Percentiles rank a stretch among this genome's conserved stretches.
These are phyloP conservation scores for Penicillium sp. DNA, from an alignment of 2,329 filamentous ascomycete genomes.

Conservation along the genomic window DNA sequence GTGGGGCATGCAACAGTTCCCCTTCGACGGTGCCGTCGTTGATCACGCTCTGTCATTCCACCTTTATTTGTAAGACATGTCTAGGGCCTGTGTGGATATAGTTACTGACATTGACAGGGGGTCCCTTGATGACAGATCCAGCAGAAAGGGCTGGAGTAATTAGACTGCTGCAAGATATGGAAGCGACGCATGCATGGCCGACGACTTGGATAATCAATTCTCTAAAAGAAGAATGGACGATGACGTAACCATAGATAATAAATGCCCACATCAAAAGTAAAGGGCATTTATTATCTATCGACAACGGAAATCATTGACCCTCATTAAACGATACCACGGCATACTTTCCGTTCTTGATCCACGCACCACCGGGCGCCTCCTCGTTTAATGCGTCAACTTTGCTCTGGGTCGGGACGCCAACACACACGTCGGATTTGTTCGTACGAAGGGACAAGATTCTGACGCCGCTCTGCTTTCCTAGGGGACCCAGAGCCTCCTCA, in stretches of 20 bases:
- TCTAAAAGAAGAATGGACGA: slow-evolving; percentile 14
- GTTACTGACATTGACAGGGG: slow-evolving; percentile 10
- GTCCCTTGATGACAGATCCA: slow-evolving; percentile 11
- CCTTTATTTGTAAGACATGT: slow-evolving; percentile 11
- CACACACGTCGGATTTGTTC: slow-evolving; percentile 14
- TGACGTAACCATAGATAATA: slow-evolving; percentile 4
- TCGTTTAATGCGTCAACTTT: slow-evolving; percentile 16
- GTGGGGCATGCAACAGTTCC: slow-evolving; percentile 16
- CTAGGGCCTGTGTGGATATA: neutral
- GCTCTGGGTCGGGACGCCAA: slow-evolving; percentile 17
- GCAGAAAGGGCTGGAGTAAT: slow-evolving; percentile 12
- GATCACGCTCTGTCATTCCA: slow-evolving; percentile 17
- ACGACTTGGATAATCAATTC: slow-evolving; percentile 13
- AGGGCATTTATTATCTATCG: neutral
- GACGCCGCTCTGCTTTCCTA: slow-evolving; percentile 15
- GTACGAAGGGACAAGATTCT: slow-evolving; percentile 9
- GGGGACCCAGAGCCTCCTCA: slow-evolving; percentile 22
- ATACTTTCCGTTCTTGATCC: slow-evolving; percentile 23
- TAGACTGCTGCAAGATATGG: slow-evolving; percentile 14
- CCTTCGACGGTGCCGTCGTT: slow-evolving; percentile 15
- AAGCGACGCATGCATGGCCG: slow-evolving; percentile 14
- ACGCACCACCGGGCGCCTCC: slow-evolving; percentile 14
- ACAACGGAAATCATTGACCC: slow-evolving; percentile 7
- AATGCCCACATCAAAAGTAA: neutral
- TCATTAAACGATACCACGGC: slow-evolving; percentile 20